Base-by-base conservation (phyloP, 1,284 basidiomycete species). In the Boletus mariae region DNA sequence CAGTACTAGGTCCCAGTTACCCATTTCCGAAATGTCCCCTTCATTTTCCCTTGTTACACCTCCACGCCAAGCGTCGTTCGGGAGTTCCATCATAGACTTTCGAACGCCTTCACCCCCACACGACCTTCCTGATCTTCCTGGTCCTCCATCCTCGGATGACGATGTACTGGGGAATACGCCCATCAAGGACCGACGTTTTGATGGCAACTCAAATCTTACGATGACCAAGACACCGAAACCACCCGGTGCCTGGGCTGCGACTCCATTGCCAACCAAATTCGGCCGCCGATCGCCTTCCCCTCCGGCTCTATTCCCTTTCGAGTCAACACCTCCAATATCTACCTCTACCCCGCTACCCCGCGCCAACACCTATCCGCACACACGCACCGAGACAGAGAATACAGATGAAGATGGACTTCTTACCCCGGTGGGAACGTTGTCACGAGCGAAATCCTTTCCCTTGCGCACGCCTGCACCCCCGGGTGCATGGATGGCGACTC, bases 401-500 rank as follows among this genome's bases (percentile, higher is more conserved):
- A 54, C 59, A 9, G 51, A 56, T 32, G 66, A 70, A 17, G 70
- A 62, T 53, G 71, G 68, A 20, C 66, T 76, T 44, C 65, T 72
- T 5, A 78, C 80, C 5, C 79, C 80, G 5, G 65, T 71, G 28
- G 61, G 73, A 34, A 75, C 79, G 17, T 61, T 79, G 40, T 75
- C 76, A 15, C 74, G 74, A 56, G 72, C 72, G 28, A 70, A 65
- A 10, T 67, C 77, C 10, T 66, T 80, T 9, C 74, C 78, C 25
- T 55, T 71, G 31, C 79, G 78, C 53, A 89, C 85, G 1, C 87
- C 87, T 40, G 82, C 78, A 5, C 80, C 79, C 7, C 87, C 87
- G n/a, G 87, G 87, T 25, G 85, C 76, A 34, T 89, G 85, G 85
- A 58, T 80, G 45, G 66, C 73, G 6, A 88, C 87, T 17, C 86